phyloP scores from a whole-genome alignment of 163 green algal species.

The Chlamydomonas reinhardtii region DNA sequence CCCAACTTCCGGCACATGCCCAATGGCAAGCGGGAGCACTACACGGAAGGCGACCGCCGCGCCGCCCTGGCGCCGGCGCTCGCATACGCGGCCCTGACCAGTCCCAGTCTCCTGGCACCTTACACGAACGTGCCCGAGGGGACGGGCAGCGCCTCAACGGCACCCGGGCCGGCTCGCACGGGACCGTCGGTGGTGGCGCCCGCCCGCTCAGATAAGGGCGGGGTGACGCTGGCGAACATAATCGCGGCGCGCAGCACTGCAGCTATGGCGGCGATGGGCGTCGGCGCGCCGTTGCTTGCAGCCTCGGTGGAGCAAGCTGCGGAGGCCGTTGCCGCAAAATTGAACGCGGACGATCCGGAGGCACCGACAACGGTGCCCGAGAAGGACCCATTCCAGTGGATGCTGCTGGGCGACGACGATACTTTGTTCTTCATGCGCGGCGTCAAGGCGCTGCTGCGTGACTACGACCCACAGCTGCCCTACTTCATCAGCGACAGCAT shows the following conservation, averaged over 20 bases:
- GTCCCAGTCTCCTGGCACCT: background rate
- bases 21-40: background rate
- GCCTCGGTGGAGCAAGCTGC: too few species aligned
- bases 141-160: background rate
- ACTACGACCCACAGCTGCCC: constrained; percentile 9
- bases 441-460: background rate
- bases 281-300: too few species aligned
- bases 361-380: background rate
- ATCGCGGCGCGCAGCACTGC: too few species aligned
- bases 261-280: too few species aligned
- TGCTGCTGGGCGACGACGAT: background rate
- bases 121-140: background rate
- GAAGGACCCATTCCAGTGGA: background rate
- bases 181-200: too few species aligned
- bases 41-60: constrained; percentile 2
- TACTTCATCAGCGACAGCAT: background rate
- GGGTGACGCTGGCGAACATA: too few species aligned
- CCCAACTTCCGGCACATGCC: background rate
- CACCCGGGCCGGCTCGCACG: background rate
- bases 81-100: background rate
- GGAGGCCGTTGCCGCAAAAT: too few species aligned
- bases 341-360: too few species aligned
- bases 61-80: background rate
- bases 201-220: too few species aligned
- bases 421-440: background rate